Evolutionary conservation across 1,139 yeast species (phyloP), one percentile per base, ranked within the genome.

Genomic region (Blastobotrys buckinghamii): DNA sequence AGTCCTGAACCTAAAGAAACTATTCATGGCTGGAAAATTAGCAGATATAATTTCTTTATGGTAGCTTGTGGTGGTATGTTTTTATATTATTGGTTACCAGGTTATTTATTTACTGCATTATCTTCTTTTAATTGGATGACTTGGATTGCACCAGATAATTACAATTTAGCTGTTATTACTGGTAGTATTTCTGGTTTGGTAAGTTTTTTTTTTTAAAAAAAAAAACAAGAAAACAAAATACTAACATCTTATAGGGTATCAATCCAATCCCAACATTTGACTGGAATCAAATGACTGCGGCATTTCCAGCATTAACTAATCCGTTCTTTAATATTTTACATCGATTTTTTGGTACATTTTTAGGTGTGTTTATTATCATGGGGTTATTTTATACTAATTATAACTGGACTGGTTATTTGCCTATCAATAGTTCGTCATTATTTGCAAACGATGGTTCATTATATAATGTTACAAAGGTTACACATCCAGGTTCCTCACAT

Each of bases 61-160:
- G 51, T 67, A 22, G 53, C 63, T 5, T 67, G 72, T 44, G 53
- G 49, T 7, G 60, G 60, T n/a, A 72, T 76, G 55, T 78, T 79
- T 55, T 46, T 70, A 19, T 81, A 77, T 65, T 76, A 69, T 58
- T 81, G 84, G 82, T 46, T 81, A 37, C 85, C 85, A 8, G 67
- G 71, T 50, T 77, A 73, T 53, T 56, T 78, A 7, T 77, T 78
- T 60, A 61, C 63, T 36, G 81, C 79, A 0, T 60, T 78, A 16
- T 69, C 78, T 13, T 69, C 77, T 1, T 79, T 80, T 66, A 77
- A 76, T 59, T 80, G 84, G 84, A 71, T 76, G 61, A 72, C 80
- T 5, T 81, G 85, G 85, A 78, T 79, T 48, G 64, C 70, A 6
- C 84, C 84, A 13, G 58, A 73, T 33, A 79, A 78, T 59, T 67